Base-by-base conservation (phyloP, 2,329 filamentous ascomycete species). In the Corniculantispora saksenae region DNA sequence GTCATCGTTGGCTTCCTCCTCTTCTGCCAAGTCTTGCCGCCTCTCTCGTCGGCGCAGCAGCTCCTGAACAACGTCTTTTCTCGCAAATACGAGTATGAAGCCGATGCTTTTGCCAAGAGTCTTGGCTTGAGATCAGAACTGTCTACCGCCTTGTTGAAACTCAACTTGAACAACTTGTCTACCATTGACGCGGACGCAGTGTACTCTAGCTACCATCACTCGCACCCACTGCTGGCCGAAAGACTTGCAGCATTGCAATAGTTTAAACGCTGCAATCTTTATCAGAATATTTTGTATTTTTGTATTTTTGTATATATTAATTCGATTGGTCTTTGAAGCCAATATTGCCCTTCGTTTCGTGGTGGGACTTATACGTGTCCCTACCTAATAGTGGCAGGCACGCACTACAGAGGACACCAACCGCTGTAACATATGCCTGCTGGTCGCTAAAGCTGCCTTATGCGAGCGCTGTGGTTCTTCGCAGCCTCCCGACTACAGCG, bases 111-210 rank as follows among this genome's bases (percentile, higher is more conserved):
- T 76, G 95, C 94, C 63, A 85, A 89, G 71, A 84, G 89, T 57
- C 88, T 97, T 9, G 95, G 95, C 60, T 97, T 94, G 80, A 87
- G 89, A 58, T 82, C 86, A 53, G 89, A 97, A 77, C 88, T 99
- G 60, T 93, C 94, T 48, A 84, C 88, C 68, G 95, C 93, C 21
- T 86, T 99, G 68, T 93, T 99, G 81, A 97, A 97, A 83, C 91
- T 99, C 61, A 95, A 99, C 80, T 92, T 97, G 73, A 93, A 98
- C 83, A 99, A 99, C 76, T 84, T 99, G 70, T 96, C 92, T 79
- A 96, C 92, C 67, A 98, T 99, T 94, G 94, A 99, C 73, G 95
- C 95, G 29, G 95, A 99, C 80, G 96, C 91, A 91, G 89, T 97
- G 86, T 99, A 97, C 79, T 95, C 95, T 61, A 95, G 91, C 80